These are phyloP conservation scores for Gossypium ekmanianum DNA, from an alignment of 345 rosid species.

Conservation along the genomic window DNA sequence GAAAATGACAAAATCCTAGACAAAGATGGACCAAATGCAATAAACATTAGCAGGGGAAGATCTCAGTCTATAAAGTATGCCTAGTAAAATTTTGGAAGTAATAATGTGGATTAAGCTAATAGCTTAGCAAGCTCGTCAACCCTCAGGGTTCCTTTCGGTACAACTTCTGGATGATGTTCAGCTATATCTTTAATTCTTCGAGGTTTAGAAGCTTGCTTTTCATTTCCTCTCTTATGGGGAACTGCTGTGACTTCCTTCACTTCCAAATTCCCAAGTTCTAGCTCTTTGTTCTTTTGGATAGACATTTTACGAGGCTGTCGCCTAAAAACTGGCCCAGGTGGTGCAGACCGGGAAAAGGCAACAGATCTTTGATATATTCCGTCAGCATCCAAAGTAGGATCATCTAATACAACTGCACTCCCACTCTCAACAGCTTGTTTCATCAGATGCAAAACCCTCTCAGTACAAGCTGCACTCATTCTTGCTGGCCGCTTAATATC, in stretches of 20 bases:
- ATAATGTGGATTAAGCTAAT: constrained; percentile 35
- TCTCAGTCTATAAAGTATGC: neutral
- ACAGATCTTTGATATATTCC: constrained; percentile 47
- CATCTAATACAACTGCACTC: constrained; percentile 52
- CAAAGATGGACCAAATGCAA: neutral
- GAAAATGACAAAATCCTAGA: too few relatives aligned
- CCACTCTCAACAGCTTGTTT: constrained; percentile 74
- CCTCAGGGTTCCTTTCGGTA: constrained; percentile 55
- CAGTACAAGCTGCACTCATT: constrained; percentile 24
- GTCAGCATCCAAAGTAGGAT: constrained; percentile 55
- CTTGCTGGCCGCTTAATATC: constrained; percentile 21
- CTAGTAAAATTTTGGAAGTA: neutral
- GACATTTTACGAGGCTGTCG: constrained; percentile 33
- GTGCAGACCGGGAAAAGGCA: constrained; percentile 53
- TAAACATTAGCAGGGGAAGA: neutral
- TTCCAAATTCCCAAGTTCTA: constrained; percentile 28
- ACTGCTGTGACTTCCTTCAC: constrained; percentile 25
- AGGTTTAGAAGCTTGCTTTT: constrained; percentile 24
- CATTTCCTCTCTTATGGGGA: constrained; percentile 24
- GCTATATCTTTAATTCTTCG: constrained; percentile 21
- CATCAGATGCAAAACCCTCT: constrained; percentile 44
- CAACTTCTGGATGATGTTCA: constrained; percentile 30
- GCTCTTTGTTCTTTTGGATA: constrained; percentile 33
- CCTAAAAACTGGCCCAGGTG: constrained; percentile 57
- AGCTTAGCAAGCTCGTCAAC: constrained; percentile 90